Evolutionary conservation across 768 basidiomycete species (phyloP).

Genomic region (Asterophora parasitica): DNA sequence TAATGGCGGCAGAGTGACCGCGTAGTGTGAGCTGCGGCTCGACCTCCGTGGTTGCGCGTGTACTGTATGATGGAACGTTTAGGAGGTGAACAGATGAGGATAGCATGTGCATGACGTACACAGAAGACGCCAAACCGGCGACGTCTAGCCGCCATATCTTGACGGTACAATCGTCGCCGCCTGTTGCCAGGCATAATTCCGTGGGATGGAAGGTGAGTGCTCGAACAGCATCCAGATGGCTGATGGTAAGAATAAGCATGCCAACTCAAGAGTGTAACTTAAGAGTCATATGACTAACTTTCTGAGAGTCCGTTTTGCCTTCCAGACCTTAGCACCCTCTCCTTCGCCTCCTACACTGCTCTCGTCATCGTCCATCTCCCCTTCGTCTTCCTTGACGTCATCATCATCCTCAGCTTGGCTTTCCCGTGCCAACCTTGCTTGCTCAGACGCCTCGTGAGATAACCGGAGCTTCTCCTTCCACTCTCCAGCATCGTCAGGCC

Average conservation of each 20-base stretch:
- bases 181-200: slow-evolving; percentile 84
- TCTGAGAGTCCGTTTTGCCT: slow-evolving; percentile 78
- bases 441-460: slow-evolving; percentile 59
- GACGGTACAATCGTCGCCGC: slow-evolving; percentile 91
- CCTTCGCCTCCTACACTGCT: slow-evolving; percentile 61
- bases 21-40: slow-evolving; percentile 93
- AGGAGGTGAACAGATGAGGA: slow-evolving; percentile 11
- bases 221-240: slow-evolving; percentile 91
- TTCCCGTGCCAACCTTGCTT: slow-evolving; percentile 39
- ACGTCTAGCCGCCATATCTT: slow-evolving; percentile 95
- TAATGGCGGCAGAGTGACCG: slow-evolving; percentile 89
- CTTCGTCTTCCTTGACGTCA: slow-evolving; percentile 43
- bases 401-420: slow-evolving; percentile 25
- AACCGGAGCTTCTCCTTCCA: slow-evolving; percentile 79
- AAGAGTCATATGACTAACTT: slow-evolving; percentile 60
- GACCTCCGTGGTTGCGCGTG: slow-evolving; percentile 74
- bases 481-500: slow-evolving; percentile 79
- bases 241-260: slow-evolving; percentile 27
- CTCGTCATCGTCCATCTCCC: slow-evolving; percentile 70
- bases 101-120: slow-evolving; percentile 46
- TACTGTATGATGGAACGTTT: slow-evolving; percentile 32
- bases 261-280: slow-evolving; percentile 11
- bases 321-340: slow-evolving; percentile 76
- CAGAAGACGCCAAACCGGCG: slow-evolving; percentile 64
- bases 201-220: slow-evolving; percentile 86